phyloP scores from a whole-genome alignment of 805 yeast species.

The Lipomyces yamanashiensis region DNA sequence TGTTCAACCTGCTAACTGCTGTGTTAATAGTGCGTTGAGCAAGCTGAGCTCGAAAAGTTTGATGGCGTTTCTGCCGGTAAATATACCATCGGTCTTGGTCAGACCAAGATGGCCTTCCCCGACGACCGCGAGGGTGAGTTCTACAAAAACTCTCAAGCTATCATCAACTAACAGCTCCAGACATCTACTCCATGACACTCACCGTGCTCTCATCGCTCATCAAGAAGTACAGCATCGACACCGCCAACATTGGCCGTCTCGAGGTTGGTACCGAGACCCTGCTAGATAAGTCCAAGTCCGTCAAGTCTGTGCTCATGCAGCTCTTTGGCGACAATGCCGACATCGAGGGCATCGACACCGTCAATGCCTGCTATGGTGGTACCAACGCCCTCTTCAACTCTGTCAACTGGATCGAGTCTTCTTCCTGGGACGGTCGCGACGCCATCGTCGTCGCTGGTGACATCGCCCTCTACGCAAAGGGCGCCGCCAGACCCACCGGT shows the following conservation, averaged over 20 bases:
- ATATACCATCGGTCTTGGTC: constrained; percentile 98
- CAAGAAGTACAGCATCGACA: constrained; percentile 81
- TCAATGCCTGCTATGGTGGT: constrained; percentile 99
- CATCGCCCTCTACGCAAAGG: constrained; percentile 95
- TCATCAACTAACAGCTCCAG: constrained; percentile 44
- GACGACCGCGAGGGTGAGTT: constrained; percentile 77
- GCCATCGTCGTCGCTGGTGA: constrained; percentile 98
- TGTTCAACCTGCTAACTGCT: constrained; percentile 1
- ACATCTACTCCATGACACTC: constrained; percentile 89
- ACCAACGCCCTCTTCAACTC: constrained; percentile 93
- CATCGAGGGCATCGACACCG: constrained; percentile 92
- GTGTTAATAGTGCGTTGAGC: constrained; percentile 66
- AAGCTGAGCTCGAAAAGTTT: constrained; percentile 79
- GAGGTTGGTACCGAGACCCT: constrained; percentile 99
- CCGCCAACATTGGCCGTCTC: constrained; percentile 81
- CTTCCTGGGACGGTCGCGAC: constrained; percentile 97
- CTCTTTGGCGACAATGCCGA: constrained; percentile 86
- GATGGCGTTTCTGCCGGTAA: constrained; percentile 92
- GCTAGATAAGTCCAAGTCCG: constrained; percentile 94
- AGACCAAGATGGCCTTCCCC: constrained; percentile 96
- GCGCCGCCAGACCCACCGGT: constrained; percentile 99
- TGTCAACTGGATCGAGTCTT: constrained; percentile 93
- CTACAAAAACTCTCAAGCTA: background rate
- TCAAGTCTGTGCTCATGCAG: constrained; percentile 94
- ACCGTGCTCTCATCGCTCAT: constrained; percentile 82